Percentiles rank a stretch among this genome's conserved stretches.
phyloP scores from a whole-genome alignment of 441 rosid genomes.

The Populus hybrid region DNA sequence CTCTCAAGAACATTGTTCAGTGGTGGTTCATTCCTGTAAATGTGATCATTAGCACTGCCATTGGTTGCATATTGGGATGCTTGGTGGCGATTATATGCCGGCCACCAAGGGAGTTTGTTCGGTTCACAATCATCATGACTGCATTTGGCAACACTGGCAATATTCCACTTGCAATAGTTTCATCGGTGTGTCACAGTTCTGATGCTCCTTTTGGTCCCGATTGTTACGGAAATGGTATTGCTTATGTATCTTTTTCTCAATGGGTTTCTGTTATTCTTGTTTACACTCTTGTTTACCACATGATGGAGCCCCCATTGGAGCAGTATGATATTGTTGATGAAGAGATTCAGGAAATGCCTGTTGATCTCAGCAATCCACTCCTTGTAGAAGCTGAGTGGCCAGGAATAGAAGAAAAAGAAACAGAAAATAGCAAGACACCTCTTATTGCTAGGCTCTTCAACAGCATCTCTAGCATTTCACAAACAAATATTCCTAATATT shows the following conservation, averaged over 20 bases:
- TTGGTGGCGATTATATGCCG: too few relatives aligned
- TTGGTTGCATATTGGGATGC: too few relatives aligned
- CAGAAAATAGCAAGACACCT: conserved; percentile 75
- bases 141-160: too few relatives aligned
- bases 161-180: too few relatives aligned
- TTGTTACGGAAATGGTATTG: too few relatives aligned
- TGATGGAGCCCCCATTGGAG: conserved; percentile 94
- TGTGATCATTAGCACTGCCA: too few relatives aligned
- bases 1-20: too few relatives aligned
- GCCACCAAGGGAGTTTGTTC: too few relatives aligned
- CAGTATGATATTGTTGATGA: conserved; percentile 74
- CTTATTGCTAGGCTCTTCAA: conserved; percentile 68
- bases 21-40: too few relatives aligned
- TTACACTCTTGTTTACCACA: conserved; percentile 88
- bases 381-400: conserved; percentile 96
- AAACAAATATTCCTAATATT: conserved; percentile 46
- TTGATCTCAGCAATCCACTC: conserved; percentile 66
- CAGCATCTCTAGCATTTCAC: conserved; percentile 50
- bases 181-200: too few relatives aligned
- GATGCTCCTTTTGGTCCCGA: too few relatives aligned
- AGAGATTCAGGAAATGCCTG: conserved; percentile 51
- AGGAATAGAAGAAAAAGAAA: conserved; percentile 89
- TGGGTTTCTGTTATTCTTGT: conserved; percentile 95
- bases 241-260: conserved; percentile 12
- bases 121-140: too few relatives aligned